Evolutionary conservation across 2,329 filamentous ascomycete species (phyloP).

Genomic region (Colletotrichum sp.): DNA sequence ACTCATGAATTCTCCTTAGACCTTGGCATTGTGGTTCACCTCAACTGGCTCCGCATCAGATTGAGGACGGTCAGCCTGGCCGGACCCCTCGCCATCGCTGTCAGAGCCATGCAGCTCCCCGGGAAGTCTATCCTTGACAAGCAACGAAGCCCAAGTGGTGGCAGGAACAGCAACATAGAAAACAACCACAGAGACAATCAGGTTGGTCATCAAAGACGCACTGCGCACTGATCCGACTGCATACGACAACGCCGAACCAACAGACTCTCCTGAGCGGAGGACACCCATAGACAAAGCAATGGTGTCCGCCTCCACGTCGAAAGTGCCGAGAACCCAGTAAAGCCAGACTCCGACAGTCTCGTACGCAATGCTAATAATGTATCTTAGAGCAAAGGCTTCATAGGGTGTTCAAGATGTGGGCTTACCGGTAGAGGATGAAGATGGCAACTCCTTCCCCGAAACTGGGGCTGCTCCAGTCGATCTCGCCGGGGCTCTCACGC

Average conservation of each 20-base stretch:
- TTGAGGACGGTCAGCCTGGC: background rate
- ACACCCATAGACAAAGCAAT: slow-evolving; percentile 52
- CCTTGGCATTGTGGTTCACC: background rate
- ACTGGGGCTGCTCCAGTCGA: slow-evolving; percentile 47
- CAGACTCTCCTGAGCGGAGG: slow-evolving; percentile 51
- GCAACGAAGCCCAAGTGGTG: background rate
- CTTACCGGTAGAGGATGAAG: slow-evolving; percentile 52
- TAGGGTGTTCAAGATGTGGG: slow-evolving; percentile 35
- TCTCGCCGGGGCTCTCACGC: slow-evolving; percentile 32
- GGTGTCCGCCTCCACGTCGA: slow-evolving; percentile 55
- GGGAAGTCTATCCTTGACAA: background rate
- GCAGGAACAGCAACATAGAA: slow-evolving; percentile 36
- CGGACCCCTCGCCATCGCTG: background rate
- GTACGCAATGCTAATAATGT: background rate
- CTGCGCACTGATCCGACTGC: slow-evolving; percentile 52
- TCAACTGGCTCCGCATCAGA: background rate
- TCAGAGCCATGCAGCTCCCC: background rate
- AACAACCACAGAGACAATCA: slow-evolving; percentile 52
- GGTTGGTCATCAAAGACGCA: slow-evolving; percentile 47
- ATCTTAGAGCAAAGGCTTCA: background rate
- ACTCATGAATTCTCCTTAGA: background rate
- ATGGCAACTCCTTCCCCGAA: slow-evolving; percentile 52
- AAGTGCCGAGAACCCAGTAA: slow-evolving; percentile 55
- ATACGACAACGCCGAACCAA: slow-evolving; percentile 51
- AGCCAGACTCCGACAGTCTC: slow-evolving; percentile 35